phyloP scores from a whole-genome alignment of 257 asterid species.

The Nicotiana tabacum region DNA sequence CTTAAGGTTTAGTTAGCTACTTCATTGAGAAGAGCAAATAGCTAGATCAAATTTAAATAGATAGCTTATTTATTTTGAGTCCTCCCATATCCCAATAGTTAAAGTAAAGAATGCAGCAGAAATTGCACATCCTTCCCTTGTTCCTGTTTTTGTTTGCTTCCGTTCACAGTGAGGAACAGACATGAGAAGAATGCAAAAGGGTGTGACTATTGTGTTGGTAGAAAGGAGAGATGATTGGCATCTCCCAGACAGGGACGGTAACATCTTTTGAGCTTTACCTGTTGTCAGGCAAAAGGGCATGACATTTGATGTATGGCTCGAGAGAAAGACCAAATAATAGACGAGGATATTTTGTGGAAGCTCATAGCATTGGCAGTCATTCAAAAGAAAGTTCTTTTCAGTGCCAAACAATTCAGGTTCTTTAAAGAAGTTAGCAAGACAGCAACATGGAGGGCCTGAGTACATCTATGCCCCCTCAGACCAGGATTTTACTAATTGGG shows the following conservation, averaged over 20 bases:
- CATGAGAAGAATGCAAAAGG: neutral
- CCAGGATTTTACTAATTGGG: neutral
- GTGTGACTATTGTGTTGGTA: neutral
- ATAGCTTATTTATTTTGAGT: neutral
- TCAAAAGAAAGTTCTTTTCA: neutral
- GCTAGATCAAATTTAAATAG: neutral
- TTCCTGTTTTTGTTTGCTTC: neutral
- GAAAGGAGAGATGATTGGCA: neutral
- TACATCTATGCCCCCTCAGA: neutral
- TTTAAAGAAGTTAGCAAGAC: neutral
- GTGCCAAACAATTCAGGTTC: neutral
- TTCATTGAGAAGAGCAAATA: neutral
- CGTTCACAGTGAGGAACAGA: neutral
- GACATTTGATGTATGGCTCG: neutral
- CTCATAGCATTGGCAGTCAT: neutral
- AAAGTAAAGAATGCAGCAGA: neutral
- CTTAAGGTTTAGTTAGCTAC: neutral
- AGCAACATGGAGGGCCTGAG: neutral
- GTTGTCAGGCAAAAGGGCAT: neutral
- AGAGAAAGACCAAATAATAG: neutral
- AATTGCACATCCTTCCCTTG: neutral
- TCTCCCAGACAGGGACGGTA: neutral
- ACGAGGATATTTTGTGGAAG: neutral
- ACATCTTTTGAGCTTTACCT: neutral
- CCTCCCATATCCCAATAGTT: neutral